Percentiles rank a stretch among this genome's conserved stretches.
Conservation (phyloP, 2,329 filamentous ascomycete genomes). For the Penicillium sp. region DNA sequence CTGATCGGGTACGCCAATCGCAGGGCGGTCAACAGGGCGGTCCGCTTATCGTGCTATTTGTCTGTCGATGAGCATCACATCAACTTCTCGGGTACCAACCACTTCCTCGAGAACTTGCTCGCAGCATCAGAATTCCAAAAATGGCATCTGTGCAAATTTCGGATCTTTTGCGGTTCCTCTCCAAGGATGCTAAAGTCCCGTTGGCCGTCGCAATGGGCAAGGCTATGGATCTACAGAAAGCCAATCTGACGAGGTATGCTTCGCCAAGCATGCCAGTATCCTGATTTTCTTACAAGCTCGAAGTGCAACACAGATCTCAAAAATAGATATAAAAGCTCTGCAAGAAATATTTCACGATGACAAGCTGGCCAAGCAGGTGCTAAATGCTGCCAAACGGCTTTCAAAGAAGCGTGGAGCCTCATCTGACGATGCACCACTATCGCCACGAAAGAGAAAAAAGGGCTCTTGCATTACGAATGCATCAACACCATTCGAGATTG, state of each 20-base stretch:
- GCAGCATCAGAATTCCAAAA: no score
- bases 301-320: constrained; percentile 48
- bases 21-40: no score
- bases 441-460: constrained; percentile 42
- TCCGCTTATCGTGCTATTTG: constrained; percentile 6
- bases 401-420: constrained; percentile 54
- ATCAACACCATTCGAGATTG: constrained; percentile 32
- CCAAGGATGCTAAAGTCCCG: constrained; percentile 57
- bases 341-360: constrained; percentile 50
- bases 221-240: constrained; percentile 53
- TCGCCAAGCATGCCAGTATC: neutral
- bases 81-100: no score
- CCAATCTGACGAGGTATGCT: constrained; percentile 44
- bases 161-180: constrained; percentile 55
- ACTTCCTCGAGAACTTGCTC: no score
- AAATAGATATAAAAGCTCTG: constrained; percentile 46
- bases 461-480: constrained; percentile 10
- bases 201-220: constrained; percentile 55
- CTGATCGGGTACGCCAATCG: constrained; percentile 8
- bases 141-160: no score
- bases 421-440: constrained; percentile 29
- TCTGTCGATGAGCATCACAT: no score
- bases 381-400: constrained; percentile 56
- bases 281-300: constrained; percentile 9
- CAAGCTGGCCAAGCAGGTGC: constrained; percentile 56